Evolutionary conservation across 179 eudicot species (phyloP).

Genomic region (Gypsophila paniculata): DNA sequence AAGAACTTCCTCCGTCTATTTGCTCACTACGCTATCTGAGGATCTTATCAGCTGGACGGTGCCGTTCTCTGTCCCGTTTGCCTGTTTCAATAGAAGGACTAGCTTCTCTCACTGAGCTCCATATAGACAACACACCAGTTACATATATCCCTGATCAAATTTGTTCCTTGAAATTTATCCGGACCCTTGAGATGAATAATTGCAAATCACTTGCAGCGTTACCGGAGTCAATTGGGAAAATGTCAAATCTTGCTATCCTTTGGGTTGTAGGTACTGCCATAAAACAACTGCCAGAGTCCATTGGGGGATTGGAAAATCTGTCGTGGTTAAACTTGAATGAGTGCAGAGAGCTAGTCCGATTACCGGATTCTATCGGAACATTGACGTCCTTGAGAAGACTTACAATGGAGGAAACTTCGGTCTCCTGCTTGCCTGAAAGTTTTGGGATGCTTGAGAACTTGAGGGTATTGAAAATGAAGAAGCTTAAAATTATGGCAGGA

Average conservation of each 20-base stretch:
- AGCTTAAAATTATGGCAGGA: background rate
- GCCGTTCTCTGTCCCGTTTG: slow-evolving; percentile 27
- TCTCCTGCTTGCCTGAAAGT: slow-evolving; percentile 45
- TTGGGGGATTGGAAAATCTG: slow-evolving; percentile 46
- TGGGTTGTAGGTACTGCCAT: slow-evolving; percentile 34
- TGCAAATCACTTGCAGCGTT: slow-evolving; percentile 41
- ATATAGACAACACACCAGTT: slow-evolving; percentile 28
- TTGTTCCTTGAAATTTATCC: slow-evolving; percentile 37
- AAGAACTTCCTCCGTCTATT: slow-evolving; percentile 43
- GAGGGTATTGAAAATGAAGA: slow-evolving; percentile 29
- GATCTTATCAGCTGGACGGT: slow-evolving; percentile 29
- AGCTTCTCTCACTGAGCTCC: slow-evolving; percentile 40
- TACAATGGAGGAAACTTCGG: slow-evolving; percentile 39
- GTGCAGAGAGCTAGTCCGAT: slow-evolving; percentile 29
- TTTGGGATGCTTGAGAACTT: slow-evolving; percentile 49
- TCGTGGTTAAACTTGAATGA: slow-evolving; percentile 30
- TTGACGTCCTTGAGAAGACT: slow-evolving; percentile 37
- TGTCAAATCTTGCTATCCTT: slow-evolving; percentile 36
- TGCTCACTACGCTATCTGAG: slow-evolving; percentile 40
- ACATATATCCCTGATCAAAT: slow-evolving; percentile 41
- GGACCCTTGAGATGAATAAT: slow-evolving; percentile 36
- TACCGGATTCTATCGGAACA: slow-evolving; percentile 41
- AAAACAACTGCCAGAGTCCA: slow-evolving; percentile 43
- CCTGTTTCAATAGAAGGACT: slow-evolving; percentile 40
- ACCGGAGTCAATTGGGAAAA: slow-evolving; percentile 40